phyloP scores from a whole-genome alignment of 306 rosid genomes.

The peach (Prunus persica) region DNA sequence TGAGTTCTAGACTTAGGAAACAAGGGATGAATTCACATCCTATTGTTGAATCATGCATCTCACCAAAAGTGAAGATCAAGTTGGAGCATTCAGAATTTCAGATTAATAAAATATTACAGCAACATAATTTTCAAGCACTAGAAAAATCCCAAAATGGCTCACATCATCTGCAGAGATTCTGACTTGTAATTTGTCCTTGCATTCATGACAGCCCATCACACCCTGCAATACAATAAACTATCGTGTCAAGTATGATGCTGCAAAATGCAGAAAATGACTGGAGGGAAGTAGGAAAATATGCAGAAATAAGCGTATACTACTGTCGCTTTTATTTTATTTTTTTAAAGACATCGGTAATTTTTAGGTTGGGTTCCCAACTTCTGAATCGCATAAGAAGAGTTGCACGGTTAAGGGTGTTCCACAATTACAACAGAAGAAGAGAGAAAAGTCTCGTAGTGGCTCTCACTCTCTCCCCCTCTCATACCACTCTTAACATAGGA shows the following conservation, averaged over 20 bases:
- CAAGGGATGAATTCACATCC: neutral
- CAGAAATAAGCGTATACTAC: neutral
- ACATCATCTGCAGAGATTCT: slow-evolving; percentile 92
- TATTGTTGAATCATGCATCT: neutral
- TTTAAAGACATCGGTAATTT: no score
- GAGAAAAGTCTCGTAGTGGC: neutral
- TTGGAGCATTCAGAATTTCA: neutral
- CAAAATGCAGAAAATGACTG: neutral
- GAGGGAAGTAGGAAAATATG: neutral
- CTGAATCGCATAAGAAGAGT: neutral
- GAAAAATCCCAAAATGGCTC: slow-evolving; percentile 35
- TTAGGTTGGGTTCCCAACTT: neutral
- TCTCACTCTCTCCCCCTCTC: neutral
- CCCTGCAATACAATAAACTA: slow-evolving; percentile 57
- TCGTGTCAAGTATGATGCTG: slow-evolving; percentile 22
- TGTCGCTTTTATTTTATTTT: neutral
- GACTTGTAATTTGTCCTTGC: slow-evolving; percentile 78
- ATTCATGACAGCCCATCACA: slow-evolving; percentile 90
- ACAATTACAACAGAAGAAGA: neutral
- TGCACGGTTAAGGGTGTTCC: neutral
- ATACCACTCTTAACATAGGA: neutral
- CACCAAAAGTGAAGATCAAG: neutral
- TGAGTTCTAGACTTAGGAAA: neutral
- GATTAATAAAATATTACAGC: neutral
- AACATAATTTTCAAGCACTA: neutral